phyloP scores from a whole-genome alignment of 768 basidiomycete species.

The Hericium coralloides region DNA sequence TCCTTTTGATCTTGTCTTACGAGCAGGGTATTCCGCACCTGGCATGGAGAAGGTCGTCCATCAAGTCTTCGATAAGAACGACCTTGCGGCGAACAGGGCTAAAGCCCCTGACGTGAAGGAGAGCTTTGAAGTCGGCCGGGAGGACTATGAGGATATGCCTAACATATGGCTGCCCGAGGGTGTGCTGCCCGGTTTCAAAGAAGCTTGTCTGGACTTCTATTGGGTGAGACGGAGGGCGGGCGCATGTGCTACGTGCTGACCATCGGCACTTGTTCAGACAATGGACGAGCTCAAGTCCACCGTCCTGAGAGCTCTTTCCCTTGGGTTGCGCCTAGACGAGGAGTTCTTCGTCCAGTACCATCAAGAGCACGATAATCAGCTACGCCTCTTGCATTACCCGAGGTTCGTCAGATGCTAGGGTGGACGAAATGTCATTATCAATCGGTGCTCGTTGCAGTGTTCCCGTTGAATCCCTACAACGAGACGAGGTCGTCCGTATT shows the following conservation, averaged over 20 bases:
- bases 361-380: conserved; percentile 38
- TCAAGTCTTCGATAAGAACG: conserved; percentile 24
- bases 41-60: conserved; percentile 24
- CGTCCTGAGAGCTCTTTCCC: conserved; percentile 39
- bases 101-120: conserved; percentile 37
- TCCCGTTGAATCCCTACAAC: conserved; percentile 22
- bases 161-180: conserved; percentile 52
- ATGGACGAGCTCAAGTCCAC: conserved; percentile 25
- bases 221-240: conserved; percentile 16
- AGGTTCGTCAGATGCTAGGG: conserved; percentile 8
- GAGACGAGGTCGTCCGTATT: conserved; percentile 33
- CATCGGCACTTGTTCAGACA: not conserved
- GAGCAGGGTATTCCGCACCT: conserved; percentile 23
- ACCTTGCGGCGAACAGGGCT: conserved; percentile 20
- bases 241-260: too few relatives aligned
- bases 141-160: conserved; percentile 35
- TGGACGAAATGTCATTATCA: too few relatives aligned
- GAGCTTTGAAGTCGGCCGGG: conserved; percentile 46
- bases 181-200: conserved; percentile 43
- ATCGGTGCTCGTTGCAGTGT: conserved; percentile 18
- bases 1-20: not conserved
- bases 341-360: conserved; percentile 38
- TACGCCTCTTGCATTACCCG: conserved; percentile 52
- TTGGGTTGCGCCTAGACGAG: conserved; percentile 34
- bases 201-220: conserved; percentile 43